Evolutionary conservation across 1,284 basidiomycete species (phyloP).

Genomic region (Cutaneotrichosporon cutaneum): DNA sequence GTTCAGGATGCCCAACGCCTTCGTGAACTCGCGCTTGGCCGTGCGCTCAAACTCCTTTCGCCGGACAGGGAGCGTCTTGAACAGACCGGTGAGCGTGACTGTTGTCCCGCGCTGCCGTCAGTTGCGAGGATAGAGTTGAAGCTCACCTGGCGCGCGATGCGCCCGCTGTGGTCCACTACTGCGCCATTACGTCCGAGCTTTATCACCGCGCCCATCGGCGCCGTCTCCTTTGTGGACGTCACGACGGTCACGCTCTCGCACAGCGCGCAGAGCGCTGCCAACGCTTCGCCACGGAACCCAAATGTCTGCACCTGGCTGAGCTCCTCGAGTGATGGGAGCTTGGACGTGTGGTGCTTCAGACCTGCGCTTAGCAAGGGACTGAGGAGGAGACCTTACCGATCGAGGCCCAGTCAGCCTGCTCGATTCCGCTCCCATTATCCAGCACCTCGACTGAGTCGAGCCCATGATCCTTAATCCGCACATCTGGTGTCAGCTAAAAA

Average conservation of each 20-base stretch:
- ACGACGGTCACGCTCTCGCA: conserved; percentile 68
- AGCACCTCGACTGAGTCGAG: conserved; percentile 81
- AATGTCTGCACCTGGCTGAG: conserved; percentile 77
- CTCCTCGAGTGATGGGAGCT: conserved; percentile 74
- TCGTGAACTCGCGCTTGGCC: conserved; percentile 84
- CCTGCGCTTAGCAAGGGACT: conserved; percentile 54
- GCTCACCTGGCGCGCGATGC: conserved; percentile 71
- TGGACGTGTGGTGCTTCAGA: conserved; percentile 92
- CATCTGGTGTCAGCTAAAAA: conserved; percentile 59
- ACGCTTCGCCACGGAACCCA: conserved; percentile 94
- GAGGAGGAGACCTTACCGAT: conserved; percentile 60
- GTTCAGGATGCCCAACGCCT: conserved; percentile 74
- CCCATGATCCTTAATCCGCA: conserved; percentile 87
- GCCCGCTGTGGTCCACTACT: conserved; percentile 58
- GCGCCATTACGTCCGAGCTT: conserved; percentile 68
- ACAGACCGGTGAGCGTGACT: conserved; percentile 70
- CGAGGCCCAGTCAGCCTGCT: conserved; percentile 69
- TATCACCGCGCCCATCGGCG: conserved; percentile 75
- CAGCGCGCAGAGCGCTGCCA: conserved; percentile 87
- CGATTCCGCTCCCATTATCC: conserved; percentile 89
- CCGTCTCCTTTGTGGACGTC: conserved; percentile 68
- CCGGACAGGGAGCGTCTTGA: conserved; percentile 81
- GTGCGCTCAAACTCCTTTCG: conserved; percentile 89
- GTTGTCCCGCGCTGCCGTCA: conserved; percentile 77
- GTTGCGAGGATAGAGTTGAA: background rate